Evolutionary conservation across 2,329 filamentous ascomycete genomes (phyloP).

Genomic region (Hypomyces perniciosus): DNA sequence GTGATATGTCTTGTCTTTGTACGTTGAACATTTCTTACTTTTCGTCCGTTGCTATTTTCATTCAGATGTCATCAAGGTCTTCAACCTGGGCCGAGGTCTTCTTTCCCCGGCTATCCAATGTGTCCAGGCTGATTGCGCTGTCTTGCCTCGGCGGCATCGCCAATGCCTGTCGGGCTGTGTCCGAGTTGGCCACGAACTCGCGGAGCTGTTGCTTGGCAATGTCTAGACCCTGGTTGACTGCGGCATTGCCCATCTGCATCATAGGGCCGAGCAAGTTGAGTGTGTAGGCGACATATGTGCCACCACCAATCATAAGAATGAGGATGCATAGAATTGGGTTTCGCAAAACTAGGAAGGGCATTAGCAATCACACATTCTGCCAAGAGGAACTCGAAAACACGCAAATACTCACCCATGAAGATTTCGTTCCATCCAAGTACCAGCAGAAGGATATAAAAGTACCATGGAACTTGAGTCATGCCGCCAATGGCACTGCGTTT

Average conservation of each 20-base stretch:
- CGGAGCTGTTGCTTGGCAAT: conserved; percentile 88
- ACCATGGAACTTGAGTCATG: conserved; percentile 86
- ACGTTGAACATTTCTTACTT: conserved; percentile 2
- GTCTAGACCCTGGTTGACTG: conserved; percentile 76
- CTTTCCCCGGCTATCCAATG: conserved; percentile 54
- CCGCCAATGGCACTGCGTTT: conserved; percentile 95
- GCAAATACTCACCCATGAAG: conserved; percentile 64
- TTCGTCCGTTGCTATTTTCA: background rate
- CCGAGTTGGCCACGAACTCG: conserved; percentile 83
- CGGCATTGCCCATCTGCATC: conserved; percentile 89
- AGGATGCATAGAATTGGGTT: conserved; percentile 93
- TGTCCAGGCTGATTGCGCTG: conserved; percentile 53
- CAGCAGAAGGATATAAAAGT: conserved; percentile 86
- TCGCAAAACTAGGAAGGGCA: conserved; percentile 61
- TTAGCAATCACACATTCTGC: background rate
- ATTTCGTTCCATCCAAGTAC: conserved; percentile 99
- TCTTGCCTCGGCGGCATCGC: conserved; percentile 56
- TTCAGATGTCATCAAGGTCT: conserved; percentile 56
- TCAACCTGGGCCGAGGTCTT: conserved; percentile 37
- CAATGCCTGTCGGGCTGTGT: conserved; percentile 76
- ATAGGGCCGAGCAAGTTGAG: conserved; percentile 96
- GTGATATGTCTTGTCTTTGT: conserved; percentile 1
- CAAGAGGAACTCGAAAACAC: background rate
- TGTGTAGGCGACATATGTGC: conserved; percentile 82
- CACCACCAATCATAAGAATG: conserved; percentile 68